phyloP scores from a whole-genome alignment of 345 rosid genomes.

The Murraya paniculata region DNA sequence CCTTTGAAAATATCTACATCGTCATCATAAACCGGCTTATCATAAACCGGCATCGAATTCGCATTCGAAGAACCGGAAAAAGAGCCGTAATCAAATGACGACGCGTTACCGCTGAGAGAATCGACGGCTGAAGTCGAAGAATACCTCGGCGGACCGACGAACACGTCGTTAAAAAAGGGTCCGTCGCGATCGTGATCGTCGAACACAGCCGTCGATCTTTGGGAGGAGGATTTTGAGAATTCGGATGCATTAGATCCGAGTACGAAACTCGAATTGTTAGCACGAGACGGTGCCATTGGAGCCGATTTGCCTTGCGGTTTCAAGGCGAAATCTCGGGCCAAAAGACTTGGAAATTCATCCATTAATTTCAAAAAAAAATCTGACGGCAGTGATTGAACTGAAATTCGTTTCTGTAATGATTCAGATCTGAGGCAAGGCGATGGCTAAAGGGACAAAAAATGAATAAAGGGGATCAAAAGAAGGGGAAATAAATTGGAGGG shows the following conservation, averaged over 20 bases:
- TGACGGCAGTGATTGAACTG: not conserved
- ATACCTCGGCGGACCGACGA: constrained; percentile 54
- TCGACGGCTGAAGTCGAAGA: constrained; percentile 33
- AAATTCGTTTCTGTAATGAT: constrained; percentile 13
- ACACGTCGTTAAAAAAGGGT: constrained; percentile 41
- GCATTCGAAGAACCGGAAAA: constrained; percentile 25
- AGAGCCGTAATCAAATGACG: constrained; percentile 53
- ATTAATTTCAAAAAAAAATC: constrained; percentile 22
- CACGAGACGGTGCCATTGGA: constrained; percentile 63
- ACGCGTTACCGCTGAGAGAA: constrained; percentile 23
- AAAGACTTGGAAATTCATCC: constrained; percentile 69
- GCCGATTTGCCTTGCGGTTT: constrained; percentile 78
- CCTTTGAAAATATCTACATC: constrained; percentile 49
- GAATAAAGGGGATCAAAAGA: not conserved
- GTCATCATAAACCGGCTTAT: constrained; percentile 73
- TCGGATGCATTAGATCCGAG: constrained; percentile 28
- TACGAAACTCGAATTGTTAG: constrained; percentile 25
- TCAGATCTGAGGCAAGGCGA: constrained; percentile 2
- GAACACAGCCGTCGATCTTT: constrained; percentile 36
- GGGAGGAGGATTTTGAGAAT: constrained; percentile 23
- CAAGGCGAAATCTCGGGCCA: constrained; percentile 60
- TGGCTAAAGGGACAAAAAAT: not conserved
- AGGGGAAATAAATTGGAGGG: constrained; percentile 2
- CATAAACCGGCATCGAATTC: constrained; percentile 51
- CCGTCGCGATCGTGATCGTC: constrained; percentile 41